phyloP scores from a whole-genome alignment of 805 yeast species.

The Kuraishia piskuri region DNA sequence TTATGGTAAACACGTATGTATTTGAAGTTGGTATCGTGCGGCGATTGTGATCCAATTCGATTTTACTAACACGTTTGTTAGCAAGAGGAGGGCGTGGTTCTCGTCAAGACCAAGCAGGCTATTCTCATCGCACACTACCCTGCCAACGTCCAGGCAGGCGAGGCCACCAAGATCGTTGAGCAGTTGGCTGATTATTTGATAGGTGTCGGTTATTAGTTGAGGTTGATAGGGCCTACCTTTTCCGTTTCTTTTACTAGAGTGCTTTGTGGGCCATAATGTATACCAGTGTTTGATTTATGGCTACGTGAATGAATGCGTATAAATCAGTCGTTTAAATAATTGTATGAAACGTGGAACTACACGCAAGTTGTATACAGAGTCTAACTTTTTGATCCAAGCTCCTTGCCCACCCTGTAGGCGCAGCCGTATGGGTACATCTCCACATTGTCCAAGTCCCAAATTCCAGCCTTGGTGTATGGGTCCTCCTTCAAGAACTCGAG shows the following conservation, averaged over 20 bases:
- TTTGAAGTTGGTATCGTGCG: too few relatives aligned
- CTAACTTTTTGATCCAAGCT: too few relatives aligned
- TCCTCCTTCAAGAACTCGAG: slow-evolving; percentile 57
- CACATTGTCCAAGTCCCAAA: slow-evolving; percentile 68
- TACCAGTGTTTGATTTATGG: too few relatives aligned
- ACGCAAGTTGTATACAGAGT: too few relatives aligned
- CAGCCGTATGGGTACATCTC: slow-evolving; percentile 46
- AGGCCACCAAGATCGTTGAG: slow-evolving; percentile 91
- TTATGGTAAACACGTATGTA: slow-evolving; percentile 64
- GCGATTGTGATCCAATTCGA: neutral
- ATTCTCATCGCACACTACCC: slow-evolving; percentile 92
- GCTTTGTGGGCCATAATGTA: too few relatives aligned
- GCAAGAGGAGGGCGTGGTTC: slow-evolving; percentile 80
- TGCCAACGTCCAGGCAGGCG: slow-evolving; percentile 85
- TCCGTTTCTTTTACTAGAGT: too few relatives aligned
- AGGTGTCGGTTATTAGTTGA: slow-evolving; percentile 60
- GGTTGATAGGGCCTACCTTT: too few relatives aligned
- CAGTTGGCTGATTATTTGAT: slow-evolving; percentile 93
- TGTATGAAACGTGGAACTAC: too few relatives aligned
- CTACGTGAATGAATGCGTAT: too few relatives aligned
- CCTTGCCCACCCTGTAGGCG: slow-evolving; percentile 34
- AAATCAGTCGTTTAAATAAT: too few relatives aligned
- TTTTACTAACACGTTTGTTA: slow-evolving; percentile 15
- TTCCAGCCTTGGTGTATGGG: slow-evolving; percentile 51
- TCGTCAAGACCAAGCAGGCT: slow-evolving; percentile 92